These are phyloP conservation scores for Puccinia hordei DNA, from an alignment of 1,284 basidiomycete species.

Conservation along the genomic window DNA sequence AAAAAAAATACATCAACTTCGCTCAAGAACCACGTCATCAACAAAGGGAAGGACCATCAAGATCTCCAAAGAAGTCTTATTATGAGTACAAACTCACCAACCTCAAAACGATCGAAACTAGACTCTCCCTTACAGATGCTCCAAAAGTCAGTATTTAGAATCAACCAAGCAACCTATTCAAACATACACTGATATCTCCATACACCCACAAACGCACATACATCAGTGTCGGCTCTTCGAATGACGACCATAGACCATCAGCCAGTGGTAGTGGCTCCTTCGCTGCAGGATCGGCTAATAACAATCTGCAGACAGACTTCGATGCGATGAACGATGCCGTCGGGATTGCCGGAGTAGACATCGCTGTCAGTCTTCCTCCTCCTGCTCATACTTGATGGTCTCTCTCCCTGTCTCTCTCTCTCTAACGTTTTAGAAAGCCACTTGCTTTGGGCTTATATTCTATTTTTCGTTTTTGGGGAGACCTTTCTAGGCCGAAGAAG, in stretches of 20 bases:
- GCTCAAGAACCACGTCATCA: no score
- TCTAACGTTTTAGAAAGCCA: no score
- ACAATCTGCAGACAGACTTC: constrained; percentile 53
- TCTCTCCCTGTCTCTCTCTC: background rate
- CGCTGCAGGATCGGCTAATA: background rate
- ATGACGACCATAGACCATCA: constrained; percentile 27
- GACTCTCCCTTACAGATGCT: background rate
- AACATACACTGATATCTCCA: background rate
- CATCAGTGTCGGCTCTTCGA: constrained; percentile 18
- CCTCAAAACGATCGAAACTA: constrained; percentile 28
- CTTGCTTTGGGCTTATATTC: background rate
- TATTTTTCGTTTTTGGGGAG: background rate
- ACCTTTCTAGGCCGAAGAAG: constrained; percentile 56
- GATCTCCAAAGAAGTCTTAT: no score
- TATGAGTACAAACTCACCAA: background rate
- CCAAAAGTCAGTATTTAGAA: background rate
- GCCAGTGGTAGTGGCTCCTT: constrained; percentile 31
- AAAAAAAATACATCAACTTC: no score
- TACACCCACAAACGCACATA: background rate
- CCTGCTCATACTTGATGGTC: background rate
- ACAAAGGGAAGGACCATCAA: no score
- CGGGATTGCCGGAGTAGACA: constrained; percentile 77
- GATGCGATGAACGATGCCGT: constrained; percentile 72
- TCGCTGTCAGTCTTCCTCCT: constrained; percentile 64
- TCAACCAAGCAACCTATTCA: constrained; percentile 1